Evolutionary conservation across 2,329 filamentous ascomycete species (phyloP).

Genomic region (Venturia carpophila): DNA sequence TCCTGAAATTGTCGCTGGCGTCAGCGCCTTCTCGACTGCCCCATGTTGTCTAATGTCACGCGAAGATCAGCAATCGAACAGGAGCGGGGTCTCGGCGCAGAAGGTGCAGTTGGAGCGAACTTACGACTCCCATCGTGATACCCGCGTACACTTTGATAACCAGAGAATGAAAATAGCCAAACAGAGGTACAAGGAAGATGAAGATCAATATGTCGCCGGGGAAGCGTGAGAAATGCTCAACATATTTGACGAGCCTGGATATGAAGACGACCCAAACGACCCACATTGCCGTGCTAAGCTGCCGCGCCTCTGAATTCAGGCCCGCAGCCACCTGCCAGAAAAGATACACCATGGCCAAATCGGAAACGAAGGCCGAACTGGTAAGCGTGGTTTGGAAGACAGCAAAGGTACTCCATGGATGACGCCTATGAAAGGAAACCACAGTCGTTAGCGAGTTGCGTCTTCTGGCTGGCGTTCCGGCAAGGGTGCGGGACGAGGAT

Average conservation of each 20-base stretch:
- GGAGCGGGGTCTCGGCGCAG: conserved; percentile 10
- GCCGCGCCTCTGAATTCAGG: conserved; percentile 27
- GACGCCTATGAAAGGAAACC: conserved; percentile 51
- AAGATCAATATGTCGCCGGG: conserved; percentile 66
- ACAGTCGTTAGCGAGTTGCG: background rate
- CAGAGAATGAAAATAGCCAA: conserved; percentile 72
- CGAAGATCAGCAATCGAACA: conserved; percentile 14
- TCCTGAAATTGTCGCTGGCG: conserved; percentile 55
- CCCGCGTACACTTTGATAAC: conserved; percentile 19
- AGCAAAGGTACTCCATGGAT: conserved; percentile 89
- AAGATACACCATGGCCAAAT: conserved; percentile 52
- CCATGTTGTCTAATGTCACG: conserved; percentile 69
- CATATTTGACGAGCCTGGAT: conserved; percentile 84
- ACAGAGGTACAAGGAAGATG: conserved; percentile 76
- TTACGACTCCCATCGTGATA: conserved; percentile 60
- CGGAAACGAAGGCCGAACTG: conserved; percentile 72
- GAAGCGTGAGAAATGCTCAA: conserved; percentile 78
- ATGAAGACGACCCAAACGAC: conserved; percentile 49
- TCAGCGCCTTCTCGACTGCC: conserved; percentile 89
- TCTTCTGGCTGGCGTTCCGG: conserved; percentile 18
- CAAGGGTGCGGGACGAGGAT: conserved; percentile 24
- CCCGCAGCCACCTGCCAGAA: conserved; percentile 37
- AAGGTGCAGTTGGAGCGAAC: conserved; percentile 28
- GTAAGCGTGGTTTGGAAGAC: conserved; percentile 89
- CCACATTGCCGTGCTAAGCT: conserved; percentile 29